phyloP scores from a whole-genome alignment of 169 alveolate genomes.

The Toxoplasma gondii region DNA sequence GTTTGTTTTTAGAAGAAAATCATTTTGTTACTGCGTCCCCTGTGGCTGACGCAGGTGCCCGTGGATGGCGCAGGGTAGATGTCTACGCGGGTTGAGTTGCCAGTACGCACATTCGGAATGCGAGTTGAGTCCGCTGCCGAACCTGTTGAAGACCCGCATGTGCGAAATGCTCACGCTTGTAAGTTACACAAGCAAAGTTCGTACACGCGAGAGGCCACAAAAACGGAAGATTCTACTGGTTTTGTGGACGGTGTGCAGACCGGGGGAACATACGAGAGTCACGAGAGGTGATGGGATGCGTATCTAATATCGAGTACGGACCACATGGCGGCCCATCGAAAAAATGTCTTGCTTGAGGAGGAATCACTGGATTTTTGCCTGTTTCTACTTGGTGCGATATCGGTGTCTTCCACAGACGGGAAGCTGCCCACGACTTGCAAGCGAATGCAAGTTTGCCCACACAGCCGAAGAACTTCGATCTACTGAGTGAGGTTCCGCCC shows the following conservation, averaged over 20 bases:
- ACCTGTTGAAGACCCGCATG: slow-evolving; percentile 53
- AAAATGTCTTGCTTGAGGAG: not conserved
- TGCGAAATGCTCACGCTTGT: not conserved
- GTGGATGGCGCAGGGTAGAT: not conserved
- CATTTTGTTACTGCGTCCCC: no score
- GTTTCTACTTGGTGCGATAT: no score
- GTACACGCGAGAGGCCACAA: no score
- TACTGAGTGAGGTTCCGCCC: not conserved
- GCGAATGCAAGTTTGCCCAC: not conserved
- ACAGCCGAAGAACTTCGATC: not conserved
- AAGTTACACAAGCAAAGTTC: not conserved
- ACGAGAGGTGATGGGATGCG: not conserved
- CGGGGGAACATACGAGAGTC: not conserved
- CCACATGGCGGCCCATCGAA: not conserved
- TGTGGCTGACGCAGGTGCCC: not conserved
- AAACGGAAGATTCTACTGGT: no score
- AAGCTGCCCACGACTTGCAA: not conserved
- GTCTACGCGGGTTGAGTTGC: slow-evolving; percentile 36
- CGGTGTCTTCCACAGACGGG: not conserved
- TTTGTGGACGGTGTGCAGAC: no score
- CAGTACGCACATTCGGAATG: slow-evolving; percentile 47
- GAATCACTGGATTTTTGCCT: not conserved
- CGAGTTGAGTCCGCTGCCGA: slow-evolving; percentile 64
- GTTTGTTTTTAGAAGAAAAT: no score
- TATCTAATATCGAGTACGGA: not conserved